A percentile compares a stretch with the other conserved stretches of the same genome.
Conservation (phyloP, 1,284 basidiomycete species). For the Rhizopogon hawkerae region DNA sequence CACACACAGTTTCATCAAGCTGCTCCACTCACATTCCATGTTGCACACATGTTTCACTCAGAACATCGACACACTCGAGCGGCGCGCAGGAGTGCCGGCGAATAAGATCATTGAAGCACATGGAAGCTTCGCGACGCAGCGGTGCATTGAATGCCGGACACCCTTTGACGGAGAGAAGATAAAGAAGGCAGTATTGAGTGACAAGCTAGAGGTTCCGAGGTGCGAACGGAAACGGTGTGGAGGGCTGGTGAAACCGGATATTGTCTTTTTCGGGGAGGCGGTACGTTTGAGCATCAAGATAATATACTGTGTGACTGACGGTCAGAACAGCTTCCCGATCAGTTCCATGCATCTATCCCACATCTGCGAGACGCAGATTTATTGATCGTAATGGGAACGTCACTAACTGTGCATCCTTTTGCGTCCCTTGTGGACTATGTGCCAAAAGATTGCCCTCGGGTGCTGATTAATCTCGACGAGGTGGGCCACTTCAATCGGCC, state of each 20-base stretch:
- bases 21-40: slow-evolving; percentile 58
- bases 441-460: slow-evolving; percentile 46
- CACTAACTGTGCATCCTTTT: slow-evolving; percentile 74
- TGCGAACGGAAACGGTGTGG: slow-evolving; percentile 48
- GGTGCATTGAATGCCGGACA: slow-evolving; percentile 65
- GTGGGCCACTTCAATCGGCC: slow-evolving; percentile 48
- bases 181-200: slow-evolving; percentile 46
- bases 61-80: slow-evolving; percentile 91
- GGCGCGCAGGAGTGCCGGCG: slow-evolving; percentile 70
- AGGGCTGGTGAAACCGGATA: slow-evolving; percentile 83
- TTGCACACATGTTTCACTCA: slow-evolving; percentile 79
- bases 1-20: slow-evolving; percentile 84
- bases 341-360: slow-evolving; percentile 44
- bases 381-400: slow-evolving; percentile 89
- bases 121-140: slow-evolving; percentile 79
- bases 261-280: slow-evolving; percentile 90
- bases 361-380: slow-evolving; percentile 65
- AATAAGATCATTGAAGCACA: slow-evolving; percentile 87
- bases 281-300: slow-evolving; percentile 32
- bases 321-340: slow-evolving; percentile 43
- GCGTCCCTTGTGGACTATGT: slow-evolving; percentile 53
- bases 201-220: slow-evolving; percentile 44
- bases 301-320: slow-evolving; percentile 5
- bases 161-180: slow-evolving; percentile 64
- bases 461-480: slow-evolving; percentile 53